phyloP scores from a whole-genome alignment of 164 flowering plant species.

The Vitis rupestris region DNA sequence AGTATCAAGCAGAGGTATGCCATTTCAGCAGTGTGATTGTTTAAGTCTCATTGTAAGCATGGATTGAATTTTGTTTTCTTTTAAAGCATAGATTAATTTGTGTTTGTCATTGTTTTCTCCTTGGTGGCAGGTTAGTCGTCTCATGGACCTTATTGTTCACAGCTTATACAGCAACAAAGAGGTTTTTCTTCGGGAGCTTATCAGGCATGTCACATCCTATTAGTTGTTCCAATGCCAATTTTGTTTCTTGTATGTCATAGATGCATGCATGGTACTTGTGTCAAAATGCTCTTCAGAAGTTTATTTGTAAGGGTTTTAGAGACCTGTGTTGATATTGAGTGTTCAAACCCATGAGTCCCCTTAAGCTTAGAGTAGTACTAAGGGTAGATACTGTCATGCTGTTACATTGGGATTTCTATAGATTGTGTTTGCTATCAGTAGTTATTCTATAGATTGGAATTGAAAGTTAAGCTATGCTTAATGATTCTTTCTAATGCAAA shows the following conservation, averaged over 20 bases:
- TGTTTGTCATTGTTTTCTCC: neutral
- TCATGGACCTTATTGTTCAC: constrained; percentile 96
- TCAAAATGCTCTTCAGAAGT: no score
- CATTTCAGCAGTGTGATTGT: neutral
- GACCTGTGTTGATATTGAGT: no score
- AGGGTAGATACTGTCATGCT: no score
- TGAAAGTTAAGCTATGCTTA: neutral
- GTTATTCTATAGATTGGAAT: neutral
- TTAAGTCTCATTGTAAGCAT: neutral
- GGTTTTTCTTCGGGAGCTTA: constrained; percentile 88
- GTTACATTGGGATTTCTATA: no score
- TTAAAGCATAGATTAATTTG: neutral
- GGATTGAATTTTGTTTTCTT: neutral
- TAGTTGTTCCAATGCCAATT: neutral
- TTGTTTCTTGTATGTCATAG: no score
- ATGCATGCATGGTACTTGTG: no score
- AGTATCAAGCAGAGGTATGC: constrained; percentile 95
- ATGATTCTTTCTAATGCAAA: neutral
- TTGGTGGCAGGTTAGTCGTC: constrained; percentile 79
- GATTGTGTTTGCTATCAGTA: neutral
- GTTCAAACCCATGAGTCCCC: no score
- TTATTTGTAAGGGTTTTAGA: no score
- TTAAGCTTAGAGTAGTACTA: no score
- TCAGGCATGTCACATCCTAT: constrained; percentile 47
- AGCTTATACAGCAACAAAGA: constrained; percentile 94